Evolutionary conservation across 768 basidiomycete species (phyloP), one percentile per base, ranked within the genome.

Genomic region (Leccinum rimulosum): DNA sequence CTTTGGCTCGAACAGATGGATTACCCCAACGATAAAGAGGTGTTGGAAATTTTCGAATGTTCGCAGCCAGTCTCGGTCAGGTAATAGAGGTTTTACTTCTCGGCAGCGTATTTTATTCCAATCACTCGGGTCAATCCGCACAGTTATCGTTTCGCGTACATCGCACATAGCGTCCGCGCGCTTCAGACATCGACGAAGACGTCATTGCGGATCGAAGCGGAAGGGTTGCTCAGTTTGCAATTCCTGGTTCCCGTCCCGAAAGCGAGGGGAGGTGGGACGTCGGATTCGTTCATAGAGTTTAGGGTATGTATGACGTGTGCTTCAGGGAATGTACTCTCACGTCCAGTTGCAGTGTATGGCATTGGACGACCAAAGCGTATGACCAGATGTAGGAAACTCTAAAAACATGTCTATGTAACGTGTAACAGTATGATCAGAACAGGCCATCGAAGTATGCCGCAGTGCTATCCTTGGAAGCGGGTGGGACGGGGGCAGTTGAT

Each of bases 21-120:
- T 74, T 98, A 95, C 62, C 94, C 94, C 3, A 94, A 92, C 65
- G 94, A 96, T 67, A 81, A 83, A 51, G 94, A 97, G 52, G 91
- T 98, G 0, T 80, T 98, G 31, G 94, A 97, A 73, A 84, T 86
- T 0, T 94, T 97, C 66, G 91, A 96, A 60, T 98, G 95, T 70
- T 77, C 73, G 11, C 76, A 79, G 36, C 74, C 76, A 7, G 80
- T 94, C 33, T 79, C 77, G 36, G 92, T 91, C 72, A 91, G 86
- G 94, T 94, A 61, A 50, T 77, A 56, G 25, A 25, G 27, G 15
- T 40, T 9, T 36, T 36, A 54, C 19, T 28, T 56, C n/a, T 54
- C 48, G 10, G 6, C 15, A 5, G 17, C n/a, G 5, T 25, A 47
- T 4, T 19, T 9, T 0, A 27, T 14, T 58, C 49, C 47, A 19